Evolutionary conservation across 139 green algal species (phyloP).

Genomic region (Volvox africanus): DNA sequence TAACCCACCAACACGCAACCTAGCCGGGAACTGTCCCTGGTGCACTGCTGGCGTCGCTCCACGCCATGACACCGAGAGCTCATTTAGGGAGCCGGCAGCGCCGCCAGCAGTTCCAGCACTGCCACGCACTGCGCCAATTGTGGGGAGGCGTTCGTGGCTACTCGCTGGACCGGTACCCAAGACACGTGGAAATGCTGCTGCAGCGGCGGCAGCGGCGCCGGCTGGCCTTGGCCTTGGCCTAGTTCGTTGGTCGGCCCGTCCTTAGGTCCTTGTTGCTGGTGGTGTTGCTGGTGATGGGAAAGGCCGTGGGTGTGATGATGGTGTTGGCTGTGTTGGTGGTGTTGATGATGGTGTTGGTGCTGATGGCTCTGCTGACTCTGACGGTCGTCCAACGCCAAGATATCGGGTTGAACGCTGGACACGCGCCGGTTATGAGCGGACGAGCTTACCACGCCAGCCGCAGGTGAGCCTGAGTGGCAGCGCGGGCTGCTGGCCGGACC

Average conservation of each 20-base stretch:
- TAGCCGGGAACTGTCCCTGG: no score
- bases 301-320: not conserved
- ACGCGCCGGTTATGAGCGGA: not conserved
- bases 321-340: not conserved
- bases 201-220: not conserved
- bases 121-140: not conserved
- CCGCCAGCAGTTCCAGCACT: slow-evolving; percentile 48
- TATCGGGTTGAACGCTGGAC: not conserved
- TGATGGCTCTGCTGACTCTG: not conserved
- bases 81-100: slow-evolving; percentile 7
- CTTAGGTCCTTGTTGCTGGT: not conserved
- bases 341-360: not conserved
- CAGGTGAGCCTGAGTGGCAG: not conserved
- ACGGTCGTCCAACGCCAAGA: not conserved
- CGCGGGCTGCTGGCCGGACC: not conserved
- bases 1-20: no score
- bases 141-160: slow-evolving; percentile 35
- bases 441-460: not conserved
- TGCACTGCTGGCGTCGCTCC: no score
- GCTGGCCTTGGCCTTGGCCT: no score
- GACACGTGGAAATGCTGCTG: slow-evolving; percentile 33
- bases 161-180: slow-evolving; percentile 42
- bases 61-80: no score
- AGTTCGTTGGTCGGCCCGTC: not conserved
- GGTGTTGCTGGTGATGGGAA: not conserved